These are phyloP conservation scores for Dothistroma pini DNA, from an alignment of 2,329 filamentous ascomycete genomes.

Conservation along the genomic window DNA sequence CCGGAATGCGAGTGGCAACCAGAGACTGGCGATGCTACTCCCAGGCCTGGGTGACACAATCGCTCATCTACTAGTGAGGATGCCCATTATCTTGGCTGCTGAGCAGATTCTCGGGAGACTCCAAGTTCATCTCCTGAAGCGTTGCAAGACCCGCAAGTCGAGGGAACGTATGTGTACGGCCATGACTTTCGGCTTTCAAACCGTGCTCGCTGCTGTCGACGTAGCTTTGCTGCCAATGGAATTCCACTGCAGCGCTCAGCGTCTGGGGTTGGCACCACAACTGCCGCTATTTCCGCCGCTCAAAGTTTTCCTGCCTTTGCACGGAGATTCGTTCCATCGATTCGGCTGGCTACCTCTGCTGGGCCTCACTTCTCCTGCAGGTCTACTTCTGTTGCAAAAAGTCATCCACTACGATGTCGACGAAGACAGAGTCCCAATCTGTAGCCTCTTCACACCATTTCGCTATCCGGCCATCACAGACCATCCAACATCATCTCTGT, in stretches of 20 bases:
- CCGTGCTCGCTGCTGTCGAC: conserved; percentile 21
- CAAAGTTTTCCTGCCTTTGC: conserved; percentile 15
- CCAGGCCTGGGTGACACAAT: conserved; percentile 20
- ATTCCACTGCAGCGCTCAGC: conserved; percentile 26
- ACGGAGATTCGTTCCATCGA: not conserved
- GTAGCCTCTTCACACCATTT: conserved; percentile 23
- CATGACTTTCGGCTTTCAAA: conserved; percentile 15
- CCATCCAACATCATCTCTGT: conserved; percentile 2
- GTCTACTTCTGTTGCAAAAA: conserved; percentile 17
- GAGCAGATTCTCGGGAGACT: conserved; percentile 19
- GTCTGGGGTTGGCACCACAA: conserved; percentile 25
- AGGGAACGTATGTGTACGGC: conserved; percentile 13
- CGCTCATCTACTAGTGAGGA: conserved; percentile 14
- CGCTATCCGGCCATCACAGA: conserved; percentile 22
- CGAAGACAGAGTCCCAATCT: conserved; percentile 16
- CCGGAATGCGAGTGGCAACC: conserved; percentile 11
- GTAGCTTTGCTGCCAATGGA: conserved; percentile 27
- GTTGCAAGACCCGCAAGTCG: conserved; percentile 13
- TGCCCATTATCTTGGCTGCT: conserved; percentile 17
- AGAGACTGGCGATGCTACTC: conserved; percentile 13
- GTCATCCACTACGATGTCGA: conserved; percentile 17
- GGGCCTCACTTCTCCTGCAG: conserved; percentile 19
- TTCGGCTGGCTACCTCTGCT: conserved; percentile 7
- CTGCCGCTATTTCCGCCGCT: conserved; percentile 23
- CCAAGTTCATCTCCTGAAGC: conserved; percentile 14